Evolutionary conservation across 2,329 filamentous ascomycete genomes (phyloP), one percentile per base, ranked within the genome.

Genomic region (Metarhizium guizhouense): DNA sequence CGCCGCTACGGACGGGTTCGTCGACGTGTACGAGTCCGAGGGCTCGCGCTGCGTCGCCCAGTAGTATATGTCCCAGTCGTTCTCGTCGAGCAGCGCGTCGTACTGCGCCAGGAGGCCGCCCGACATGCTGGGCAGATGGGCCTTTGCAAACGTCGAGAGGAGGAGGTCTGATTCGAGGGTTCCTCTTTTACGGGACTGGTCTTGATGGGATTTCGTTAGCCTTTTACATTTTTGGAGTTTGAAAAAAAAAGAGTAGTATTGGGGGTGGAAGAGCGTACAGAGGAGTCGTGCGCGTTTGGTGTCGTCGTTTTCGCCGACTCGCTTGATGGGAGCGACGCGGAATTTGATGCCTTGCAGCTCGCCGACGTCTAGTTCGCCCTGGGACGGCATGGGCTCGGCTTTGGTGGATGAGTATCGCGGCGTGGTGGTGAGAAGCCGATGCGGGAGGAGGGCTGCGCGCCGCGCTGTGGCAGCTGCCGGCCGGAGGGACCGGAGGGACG

Each of bases 51-150:
- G 94, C 16, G 94, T 99, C 3, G 89, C 90, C 94, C 94, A 99
- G 80, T 99, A 99, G 79, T 99, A 99, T 59, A 99, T 96, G 70
- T 99, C 94, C 94, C 94, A 99, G 76, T 99, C 94, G 73, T 99
- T 99, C 75, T 99, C 94, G 72, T 99, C 94, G 56, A 99, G 84
- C 77, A 99, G 95, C 32, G 81, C 76, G 70, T 97, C 93, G 76
- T 94, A 97, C 72, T 95, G 83, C 64, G 82, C 73, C 63, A 97
- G 84, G 68, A 95, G 88, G 52, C 78, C 72, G 6, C 76, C 71
- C 1, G 81, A 82, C 89, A 99, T 95, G 58, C 75, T 76, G 47
- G 79, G 76, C 25, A 99, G 85, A 72, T 95, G 80, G 54, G 79
- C 76, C 62, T 93, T 84, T 61, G 94, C 94, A 70, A 99, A 99